Base-by-base conservation (phyloP, 495 filamentous ascomycete species). In the Xylaria bambusicola region DNA sequence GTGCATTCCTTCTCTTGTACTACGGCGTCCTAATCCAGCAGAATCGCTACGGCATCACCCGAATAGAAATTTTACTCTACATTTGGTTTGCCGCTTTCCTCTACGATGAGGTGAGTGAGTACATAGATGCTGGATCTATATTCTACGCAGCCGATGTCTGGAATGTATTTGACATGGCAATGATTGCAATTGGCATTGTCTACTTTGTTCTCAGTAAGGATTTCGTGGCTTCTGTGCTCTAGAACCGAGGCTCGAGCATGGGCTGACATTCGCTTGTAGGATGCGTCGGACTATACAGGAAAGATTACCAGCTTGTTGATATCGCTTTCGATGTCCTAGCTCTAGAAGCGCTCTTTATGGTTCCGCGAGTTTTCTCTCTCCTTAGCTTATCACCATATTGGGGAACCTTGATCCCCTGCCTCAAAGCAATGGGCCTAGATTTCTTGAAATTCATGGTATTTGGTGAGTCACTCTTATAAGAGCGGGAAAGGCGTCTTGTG, bases 351-450 rank as follows among this genome's bases (percentile, higher is more conserved):
- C 76, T 98, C 15, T 91, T 98, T 66, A 83, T 98, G 66, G 88
- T 97, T 29, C 93, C 93, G 27, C 82, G 91, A 77, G 88, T 95
- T 65, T 98, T 87, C 74, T 94, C 92, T 18, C 80, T 98, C 47
- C 81, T 97, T 48, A 93, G 90, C 70, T 70, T 98, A 63, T 90
- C 92, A 63, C 89, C 89, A 2, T 98, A 95, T 70, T 97, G 96
- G 82, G 93, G 93, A 56, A 92, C 85, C 18, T 60, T 84, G 75
- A 92, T 96, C 56, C 92, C 91, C 3, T 92, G 92, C 62, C 79
- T 96, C 48, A 93, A 92, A 71, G 91, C 94, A 73, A 94, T 94
- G 91, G 92, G 91, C 18, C 96, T 92, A 74, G 90, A 94, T 58
- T 96, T 96, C 66, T 73, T 94, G 66, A 93, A 93, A 61, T 97